phyloP scores from a whole-genome alignment of 1,284 basidiomycete genomes.

The Ceratobasidium sp. region DNA sequence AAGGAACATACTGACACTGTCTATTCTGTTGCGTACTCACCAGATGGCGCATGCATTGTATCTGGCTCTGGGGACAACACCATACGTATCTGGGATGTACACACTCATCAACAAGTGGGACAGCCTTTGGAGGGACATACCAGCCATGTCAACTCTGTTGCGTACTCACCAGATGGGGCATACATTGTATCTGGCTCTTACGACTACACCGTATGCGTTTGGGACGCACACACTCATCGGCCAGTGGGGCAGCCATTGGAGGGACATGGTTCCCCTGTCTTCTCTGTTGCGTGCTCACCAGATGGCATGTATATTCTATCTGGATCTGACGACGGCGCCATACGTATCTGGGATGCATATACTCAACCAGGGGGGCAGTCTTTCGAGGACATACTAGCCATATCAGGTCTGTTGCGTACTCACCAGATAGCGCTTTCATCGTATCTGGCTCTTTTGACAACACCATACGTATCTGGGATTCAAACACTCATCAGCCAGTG shows the following conservation, averaged over 20 bases:
- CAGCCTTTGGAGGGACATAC: background rate
- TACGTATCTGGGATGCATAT: constrained; percentile 30
- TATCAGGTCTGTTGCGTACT: constrained; percentile 24
- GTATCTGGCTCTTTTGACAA: constrained; percentile 25
- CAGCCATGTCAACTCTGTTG: background rate
- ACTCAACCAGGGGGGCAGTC: background rate
- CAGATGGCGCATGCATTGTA: too few relatives aligned
- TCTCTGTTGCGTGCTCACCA: constrained; percentile 36
- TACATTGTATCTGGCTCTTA: background rate
- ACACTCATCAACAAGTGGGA: background rate
- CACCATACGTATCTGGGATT: constrained; percentile 30
- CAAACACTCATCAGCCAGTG: too few relatives aligned
- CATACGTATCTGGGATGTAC: too few relatives aligned
- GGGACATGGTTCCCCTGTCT: constrained; percentile 39
- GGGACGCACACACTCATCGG: background rate
- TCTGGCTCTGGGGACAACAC: too few relatives aligned
- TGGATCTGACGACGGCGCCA: constrained; percentile 16
- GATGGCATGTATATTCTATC: constrained; percentile 34
- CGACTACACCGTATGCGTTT: background rate
- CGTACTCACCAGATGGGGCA: background rate
- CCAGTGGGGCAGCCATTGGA: background rate
- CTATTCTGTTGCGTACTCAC: too few relatives aligned
- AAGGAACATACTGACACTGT: too few relatives aligned
- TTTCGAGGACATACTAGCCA: constrained; percentile 11
- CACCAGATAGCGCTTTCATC: constrained; percentile 22